Base-by-base conservation (phyloP, 306 rosid species). In the Canavalia gladiata region DNA sequence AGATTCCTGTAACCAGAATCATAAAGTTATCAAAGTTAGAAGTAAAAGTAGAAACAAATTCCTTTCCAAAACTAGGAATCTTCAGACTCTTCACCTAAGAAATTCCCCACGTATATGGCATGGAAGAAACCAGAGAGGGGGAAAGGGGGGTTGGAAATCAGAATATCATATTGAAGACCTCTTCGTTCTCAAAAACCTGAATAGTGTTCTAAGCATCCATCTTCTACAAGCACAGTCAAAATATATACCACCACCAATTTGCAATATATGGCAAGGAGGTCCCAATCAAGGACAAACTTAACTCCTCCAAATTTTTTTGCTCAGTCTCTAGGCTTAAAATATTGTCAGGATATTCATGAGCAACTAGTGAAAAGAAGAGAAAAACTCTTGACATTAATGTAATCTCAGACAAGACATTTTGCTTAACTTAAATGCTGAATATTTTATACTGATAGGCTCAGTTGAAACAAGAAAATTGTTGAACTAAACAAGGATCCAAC, bases 1-100 rank as follows among this genome's bases (percentile, higher is more conserved):
- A 81, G 88, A 56, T 78, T 87, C 94, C 92, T 92, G 87, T 74
- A 57, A 52, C 76, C 75, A 83, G 69, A 78, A 75, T 81, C 30
- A 71, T 57, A 28, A 46, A 52, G 82, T 37, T 39, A 85, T 31
- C 41, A 71, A 63, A 34, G 64, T 74, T 72, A 71, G 66, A 42
- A 55, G 33, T 59, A 76, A 80, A 28, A 37, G 59, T 49, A 30
- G 34, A 81, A 77, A 54, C 47, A 76, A 49, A 45, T 69, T 52
- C 34, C 45, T 45, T 67, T 1, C 52, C 12, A 67, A 58, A 66
- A 45, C 35, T 7, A 30, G 55, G 68, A 39, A 13, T 9, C 0
- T 71, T 45, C 54, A 51, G 54, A 82, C 49, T 35, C 58, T n/a
- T 42, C 68, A 47, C 46, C 67, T 33, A 62, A 62, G 57, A 80